A percentile compares a stretch with the other conserved stretches of the same genome.
These are phyloP conservation scores for Candida khao-thaluensis DNA, from an alignment of 805 yeast species.

Conservation along the genomic window DNA sequence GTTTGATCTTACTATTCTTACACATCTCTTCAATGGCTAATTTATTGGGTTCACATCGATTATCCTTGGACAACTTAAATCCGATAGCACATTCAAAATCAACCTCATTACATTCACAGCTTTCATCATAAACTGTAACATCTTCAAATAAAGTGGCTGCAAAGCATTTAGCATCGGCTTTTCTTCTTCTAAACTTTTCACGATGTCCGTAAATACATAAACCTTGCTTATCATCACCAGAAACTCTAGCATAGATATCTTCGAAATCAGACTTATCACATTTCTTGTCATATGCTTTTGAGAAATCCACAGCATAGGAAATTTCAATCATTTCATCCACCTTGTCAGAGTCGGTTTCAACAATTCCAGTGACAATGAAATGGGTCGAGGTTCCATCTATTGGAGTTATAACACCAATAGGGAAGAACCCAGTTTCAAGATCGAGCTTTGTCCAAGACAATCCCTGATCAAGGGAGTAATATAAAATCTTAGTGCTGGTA, in stretches of 20 bases:
- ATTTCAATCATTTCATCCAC: slow-evolving; percentile 18
- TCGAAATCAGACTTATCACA: slow-evolving; percentile 61
- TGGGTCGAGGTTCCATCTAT: slow-evolving; percentile 68
- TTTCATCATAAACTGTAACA: slow-evolving; percentile 46
- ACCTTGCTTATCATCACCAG: slow-evolving; percentile 30
- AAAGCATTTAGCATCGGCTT: slow-evolving; percentile 62
- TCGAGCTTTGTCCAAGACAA: slow-evolving; percentile 54
- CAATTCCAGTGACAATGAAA: slow-evolving; percentile 51
- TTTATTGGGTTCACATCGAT: slow-evolving; percentile 47
- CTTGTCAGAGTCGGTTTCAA: slow-evolving; percentile 8
- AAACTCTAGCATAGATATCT: slow-evolving; percentile 54
- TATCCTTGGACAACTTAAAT: slow-evolving; percentile 27
- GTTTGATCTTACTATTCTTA: slow-evolving; percentile 19
- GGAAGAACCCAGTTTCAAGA: slow-evolving; percentile 44
- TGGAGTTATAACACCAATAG: slow-evolving; percentile 51
- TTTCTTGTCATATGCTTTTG: slow-evolving; percentile 47
- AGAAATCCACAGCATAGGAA: slow-evolving; percentile 52
- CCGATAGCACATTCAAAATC: slow-evolving; percentile 74
- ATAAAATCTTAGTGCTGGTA: slow-evolving; percentile 28
- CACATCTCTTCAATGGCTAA: slow-evolving; percentile 25
- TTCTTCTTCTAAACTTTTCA: slow-evolving; percentile 64
- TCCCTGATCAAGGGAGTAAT: slow-evolving; percentile 74
- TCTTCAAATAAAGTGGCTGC: slow-evolving; percentile 49
- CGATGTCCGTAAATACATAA: slow-evolving; percentile 68
- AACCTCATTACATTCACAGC: slow-evolving; percentile 60